Percentiles rank a stretch among this genome's conserved stretches.
These are phyloP conservation scores for Gracilaria domingensis DNA, from an alignment of 23 red algal genomes.

Conservation along the genomic window DNA sequence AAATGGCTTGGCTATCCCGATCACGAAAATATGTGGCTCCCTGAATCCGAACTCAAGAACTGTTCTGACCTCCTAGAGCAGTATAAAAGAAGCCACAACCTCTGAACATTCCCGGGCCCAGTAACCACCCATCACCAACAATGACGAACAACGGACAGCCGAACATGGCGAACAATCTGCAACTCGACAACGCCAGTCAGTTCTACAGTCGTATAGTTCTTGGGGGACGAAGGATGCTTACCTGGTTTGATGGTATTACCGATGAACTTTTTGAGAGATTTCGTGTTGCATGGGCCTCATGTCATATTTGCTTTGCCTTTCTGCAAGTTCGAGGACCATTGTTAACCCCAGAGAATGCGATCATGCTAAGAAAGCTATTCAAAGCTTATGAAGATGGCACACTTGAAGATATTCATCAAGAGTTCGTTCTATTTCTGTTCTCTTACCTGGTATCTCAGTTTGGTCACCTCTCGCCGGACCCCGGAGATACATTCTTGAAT, in stretches of 20 bases:
- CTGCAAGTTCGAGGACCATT: neutral
- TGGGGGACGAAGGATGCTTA: neutral
- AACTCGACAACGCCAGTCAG: neutral
- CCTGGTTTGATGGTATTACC: neutral
- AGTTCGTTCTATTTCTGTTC: neutral
- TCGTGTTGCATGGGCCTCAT: neutral
- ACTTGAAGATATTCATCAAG: neutral
- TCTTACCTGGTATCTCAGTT: neutral
- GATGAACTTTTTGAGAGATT: neutral
- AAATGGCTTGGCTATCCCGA: conserved; percentile 30
- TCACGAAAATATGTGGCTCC: conserved; percentile 29
- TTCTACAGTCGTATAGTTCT: neutral
- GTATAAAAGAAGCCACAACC: conserved; percentile 1
- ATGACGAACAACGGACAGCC: neutral
- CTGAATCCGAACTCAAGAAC: neutral
- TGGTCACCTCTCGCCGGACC: neutral
- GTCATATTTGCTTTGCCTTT: neutral
- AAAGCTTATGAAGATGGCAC: neutral
- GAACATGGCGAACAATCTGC: neutral
- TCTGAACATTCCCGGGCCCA: neutral
- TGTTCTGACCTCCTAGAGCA: neutral
- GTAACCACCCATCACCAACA: neutral
- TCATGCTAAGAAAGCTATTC: neutral
- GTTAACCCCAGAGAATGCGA: neutral
- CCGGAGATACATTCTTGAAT: neutral